These are phyloP conservation scores for Eucalyptus urophylla DNA, from an alignment of 345 rosid species.

Conservation along the genomic window DNA sequence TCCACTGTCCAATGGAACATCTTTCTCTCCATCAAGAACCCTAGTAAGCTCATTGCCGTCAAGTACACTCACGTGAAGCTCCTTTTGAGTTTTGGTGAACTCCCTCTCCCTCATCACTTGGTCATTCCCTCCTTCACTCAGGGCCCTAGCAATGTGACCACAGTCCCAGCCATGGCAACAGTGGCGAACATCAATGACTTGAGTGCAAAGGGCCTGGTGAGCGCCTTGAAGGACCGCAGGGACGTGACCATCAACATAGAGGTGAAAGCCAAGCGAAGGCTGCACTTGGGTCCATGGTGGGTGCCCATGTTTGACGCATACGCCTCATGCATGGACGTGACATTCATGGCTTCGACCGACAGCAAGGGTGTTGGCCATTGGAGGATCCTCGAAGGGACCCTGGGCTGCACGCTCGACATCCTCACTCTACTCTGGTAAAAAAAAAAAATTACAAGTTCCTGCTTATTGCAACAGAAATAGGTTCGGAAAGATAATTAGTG, in stretches of 20 bases:
- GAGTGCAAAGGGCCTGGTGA: not conserved
- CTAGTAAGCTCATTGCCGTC: too few species aligned
- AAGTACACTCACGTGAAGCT: too few species aligned
- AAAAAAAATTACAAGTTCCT: too few species aligned
- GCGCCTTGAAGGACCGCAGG: not conserved
- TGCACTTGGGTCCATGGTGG: not conserved
- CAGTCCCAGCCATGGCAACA: not conserved
- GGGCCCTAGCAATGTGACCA: not conserved
- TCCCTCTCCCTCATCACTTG: too few species aligned
- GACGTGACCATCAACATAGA: not conserved
- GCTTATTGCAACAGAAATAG: too few species aligned
- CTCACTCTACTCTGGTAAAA: not conserved
- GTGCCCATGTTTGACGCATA: not conserved
- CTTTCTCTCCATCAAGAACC: too few species aligned
- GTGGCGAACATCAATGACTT: not conserved
- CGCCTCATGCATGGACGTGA: not conserved
- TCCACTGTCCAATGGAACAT: too few species aligned
- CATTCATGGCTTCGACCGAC: not conserved
- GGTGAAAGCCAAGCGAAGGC: not conserved
- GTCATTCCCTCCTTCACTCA: too few species aligned
- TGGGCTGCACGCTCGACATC: not conserved
- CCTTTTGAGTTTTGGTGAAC: too few species aligned
- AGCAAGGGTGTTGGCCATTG: not conserved
- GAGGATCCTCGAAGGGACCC: not conserved
- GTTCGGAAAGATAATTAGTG: too few species aligned